phyloP scores from a whole-genome alignment of 768 basidiomycete species.

The Russula brevipes region DNA sequence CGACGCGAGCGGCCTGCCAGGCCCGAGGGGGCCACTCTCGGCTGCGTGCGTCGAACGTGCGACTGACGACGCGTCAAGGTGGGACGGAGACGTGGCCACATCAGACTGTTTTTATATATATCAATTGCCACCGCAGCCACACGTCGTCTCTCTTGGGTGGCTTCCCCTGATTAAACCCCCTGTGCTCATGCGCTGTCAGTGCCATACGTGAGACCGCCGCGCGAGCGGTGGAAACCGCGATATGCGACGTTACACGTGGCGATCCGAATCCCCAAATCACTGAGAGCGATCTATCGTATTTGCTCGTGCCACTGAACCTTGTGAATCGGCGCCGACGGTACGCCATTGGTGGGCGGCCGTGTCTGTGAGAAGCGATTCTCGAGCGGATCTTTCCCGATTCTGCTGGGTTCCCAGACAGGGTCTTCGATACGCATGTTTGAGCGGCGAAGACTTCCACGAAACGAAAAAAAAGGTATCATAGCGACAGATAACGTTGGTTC shows the following conservation, averaged over 20 bases:
- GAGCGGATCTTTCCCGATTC: not conserved
- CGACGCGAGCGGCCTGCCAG: too few species aligned
- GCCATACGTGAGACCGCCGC: not conserved
- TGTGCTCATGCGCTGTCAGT: conserved; percentile 1
- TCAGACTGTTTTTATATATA: not conserved
- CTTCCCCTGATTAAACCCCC: not conserved
- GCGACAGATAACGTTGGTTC: not conserved
- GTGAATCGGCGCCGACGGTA: not conserved
- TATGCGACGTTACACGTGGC: conserved; percentile 1
- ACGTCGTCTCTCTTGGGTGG: not conserved
- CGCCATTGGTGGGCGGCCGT: not conserved
- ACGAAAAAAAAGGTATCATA: not conserved
- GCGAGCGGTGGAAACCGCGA: too few species aligned
- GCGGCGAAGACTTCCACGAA: not conserved
- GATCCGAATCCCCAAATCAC: not conserved
- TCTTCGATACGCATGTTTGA: not conserved
- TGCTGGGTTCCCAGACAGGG: not conserved
- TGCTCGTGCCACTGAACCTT: not conserved
- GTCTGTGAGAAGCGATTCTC: too few species aligned
- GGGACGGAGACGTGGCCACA: conserved; percentile 1
- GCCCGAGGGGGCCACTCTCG: too few species aligned
- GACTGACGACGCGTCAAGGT: not conserved
- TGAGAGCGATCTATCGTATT: not conserved
- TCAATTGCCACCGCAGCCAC: not conserved
- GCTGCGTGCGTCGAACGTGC: conserved; percentile 1